Percentiles rank a stretch among this genome's conserved stretches.
These are phyloP conservation scores for Hypoxylon intermedium DNA, from an alignment of 495 filamentous ascomycete genomes.

Conservation along the genomic window DNA sequence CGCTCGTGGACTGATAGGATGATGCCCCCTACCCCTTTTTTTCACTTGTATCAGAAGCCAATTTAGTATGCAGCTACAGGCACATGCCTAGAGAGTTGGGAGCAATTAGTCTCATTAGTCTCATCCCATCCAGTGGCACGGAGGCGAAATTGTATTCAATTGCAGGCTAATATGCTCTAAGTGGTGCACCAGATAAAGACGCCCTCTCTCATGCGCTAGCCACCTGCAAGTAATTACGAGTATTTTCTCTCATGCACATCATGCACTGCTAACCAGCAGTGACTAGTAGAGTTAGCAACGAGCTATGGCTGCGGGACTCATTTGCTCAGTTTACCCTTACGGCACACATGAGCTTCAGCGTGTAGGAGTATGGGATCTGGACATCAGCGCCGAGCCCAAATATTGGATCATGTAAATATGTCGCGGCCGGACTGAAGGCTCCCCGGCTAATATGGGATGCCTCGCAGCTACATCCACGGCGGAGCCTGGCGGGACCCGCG, in stretches of 20 bases:
- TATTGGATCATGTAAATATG: conserved; percentile 43
- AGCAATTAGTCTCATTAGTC: no score
- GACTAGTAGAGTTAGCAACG: background rate
- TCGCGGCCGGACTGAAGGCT: background rate
- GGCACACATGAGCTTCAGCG: conserved; percentile 39
- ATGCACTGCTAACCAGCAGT: background rate
- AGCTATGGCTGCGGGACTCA: conserved; percentile 37
- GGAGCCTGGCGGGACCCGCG: conserved; percentile 84
- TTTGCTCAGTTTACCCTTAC: conserved; percentile 38
- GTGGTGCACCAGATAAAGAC: background rate
- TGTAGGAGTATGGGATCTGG: conserved; percentile 42
- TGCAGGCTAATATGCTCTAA: background rate
- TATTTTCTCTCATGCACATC: background rate
- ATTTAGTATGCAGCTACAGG: background rate
- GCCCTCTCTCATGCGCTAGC: background rate
- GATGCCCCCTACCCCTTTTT: background rate
- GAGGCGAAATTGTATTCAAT: background rate
- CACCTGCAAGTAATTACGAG: background rate
- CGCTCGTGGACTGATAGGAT: background rate
- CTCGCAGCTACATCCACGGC: conserved; percentile 77
- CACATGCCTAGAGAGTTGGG: background rate
- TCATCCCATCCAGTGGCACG: background rate
- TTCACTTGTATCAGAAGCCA: background rate
- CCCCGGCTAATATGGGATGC: conserved; percentile 1
- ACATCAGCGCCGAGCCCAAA: conserved; percentile 31